These are phyloP conservation scores for Aaosphaeria arxii DNA, from an alignment of 2,329 filamentous ascomycete species.

Conservation along the genomic window DNA sequence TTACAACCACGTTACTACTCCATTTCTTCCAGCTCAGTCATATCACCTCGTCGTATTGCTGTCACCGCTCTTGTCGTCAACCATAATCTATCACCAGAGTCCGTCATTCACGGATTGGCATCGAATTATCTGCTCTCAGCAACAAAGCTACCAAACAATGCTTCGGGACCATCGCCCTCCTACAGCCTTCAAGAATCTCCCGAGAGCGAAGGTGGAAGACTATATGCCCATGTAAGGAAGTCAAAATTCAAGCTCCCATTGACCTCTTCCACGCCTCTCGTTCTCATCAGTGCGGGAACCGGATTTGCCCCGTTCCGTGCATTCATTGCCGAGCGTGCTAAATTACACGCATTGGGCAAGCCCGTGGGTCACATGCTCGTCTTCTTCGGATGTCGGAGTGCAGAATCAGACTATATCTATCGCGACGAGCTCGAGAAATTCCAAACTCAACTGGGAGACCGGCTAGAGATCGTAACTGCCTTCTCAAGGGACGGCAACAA, in stretches of 20 bases:
- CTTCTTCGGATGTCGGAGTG: conserved; percentile 31
- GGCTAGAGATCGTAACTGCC: conserved; percentile 21
- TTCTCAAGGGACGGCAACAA: conserved; percentile 17
- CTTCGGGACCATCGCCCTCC: conserved; percentile 10
- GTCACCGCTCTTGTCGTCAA: conserved; percentile 41
- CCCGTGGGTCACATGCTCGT: conserved; percentile 27
- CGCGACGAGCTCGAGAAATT: conserved; percentile 20
- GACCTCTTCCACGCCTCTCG: conserved; percentile 43
- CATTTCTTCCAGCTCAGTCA: conserved; percentile 38
- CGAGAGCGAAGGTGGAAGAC: conserved; percentile 15
- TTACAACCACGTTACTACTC: conserved; percentile 32
- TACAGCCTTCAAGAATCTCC: conserved; percentile 7
- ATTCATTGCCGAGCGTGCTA: conserved; percentile 33
- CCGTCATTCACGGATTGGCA: conserved; percentile 34
- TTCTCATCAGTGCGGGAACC: conserved; percentile 42
- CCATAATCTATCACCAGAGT: conserved; percentile 18
- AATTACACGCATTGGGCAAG: conserved; percentile 26
- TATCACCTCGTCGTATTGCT: conserved; percentile 31
- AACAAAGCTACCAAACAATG: conserved; percentile 16
- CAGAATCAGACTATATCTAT: conserved; percentile 32
- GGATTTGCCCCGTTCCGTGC: conserved; percentile 34
- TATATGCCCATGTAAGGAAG: conserved; percentile 41
- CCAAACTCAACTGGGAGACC: conserved; percentile 16
- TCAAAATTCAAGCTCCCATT: conserved; percentile 49
- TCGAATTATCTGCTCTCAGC: conserved; percentile 39